Conservation (phyloP, 805 yeast species). For the Spathaspora hagerdaliae region DNA sequence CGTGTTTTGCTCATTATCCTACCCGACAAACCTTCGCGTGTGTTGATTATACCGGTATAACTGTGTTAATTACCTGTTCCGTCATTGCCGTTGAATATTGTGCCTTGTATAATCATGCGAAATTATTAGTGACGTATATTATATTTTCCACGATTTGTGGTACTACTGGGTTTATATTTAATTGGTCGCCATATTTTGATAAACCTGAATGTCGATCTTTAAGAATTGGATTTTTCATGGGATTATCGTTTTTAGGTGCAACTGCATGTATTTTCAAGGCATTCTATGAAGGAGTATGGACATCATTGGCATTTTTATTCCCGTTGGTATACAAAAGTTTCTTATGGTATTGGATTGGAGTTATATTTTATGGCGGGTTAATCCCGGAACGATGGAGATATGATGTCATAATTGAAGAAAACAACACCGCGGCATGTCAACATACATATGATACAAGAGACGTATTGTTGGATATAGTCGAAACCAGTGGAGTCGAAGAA, state of each 20-base stretch:
- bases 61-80: conserved; percentile 84
- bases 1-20: conserved; percentile 62
- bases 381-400: conserved; percentile 87
- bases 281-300: conserved; percentile 50
- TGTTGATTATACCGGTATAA: conserved; percentile 92
- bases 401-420: conserved; percentile 48
- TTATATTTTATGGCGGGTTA: conserved; percentile 78
- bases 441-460: conserved; percentile 25
- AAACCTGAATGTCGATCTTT: conserved; percentile 77
- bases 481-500: conserved; percentile 37
- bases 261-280: conserved; percentile 57
- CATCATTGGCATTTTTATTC: conserved; percentile 50
- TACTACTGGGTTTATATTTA: conserved; percentile 64
- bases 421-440: conserved; percentile 31
- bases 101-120: conserved; percentile 62
- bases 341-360: conserved; percentile 75
- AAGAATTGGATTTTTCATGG: conserved; percentile 74
- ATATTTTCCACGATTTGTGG: conserved; percentile 65
- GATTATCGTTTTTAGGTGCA: conserved; percentile 73
- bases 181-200: conserved; percentile 93
- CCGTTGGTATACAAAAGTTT: conserved; percentile 72
- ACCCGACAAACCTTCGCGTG: conserved; percentile 80
- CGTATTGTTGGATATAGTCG: conserved; percentile 29
- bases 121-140: conserved; percentile 46
- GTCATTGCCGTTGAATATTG: conserved; percentile 83